phyloP scores from a whole-genome alignment of 176 grass and related monocot species.

The Poa annua region DNA sequence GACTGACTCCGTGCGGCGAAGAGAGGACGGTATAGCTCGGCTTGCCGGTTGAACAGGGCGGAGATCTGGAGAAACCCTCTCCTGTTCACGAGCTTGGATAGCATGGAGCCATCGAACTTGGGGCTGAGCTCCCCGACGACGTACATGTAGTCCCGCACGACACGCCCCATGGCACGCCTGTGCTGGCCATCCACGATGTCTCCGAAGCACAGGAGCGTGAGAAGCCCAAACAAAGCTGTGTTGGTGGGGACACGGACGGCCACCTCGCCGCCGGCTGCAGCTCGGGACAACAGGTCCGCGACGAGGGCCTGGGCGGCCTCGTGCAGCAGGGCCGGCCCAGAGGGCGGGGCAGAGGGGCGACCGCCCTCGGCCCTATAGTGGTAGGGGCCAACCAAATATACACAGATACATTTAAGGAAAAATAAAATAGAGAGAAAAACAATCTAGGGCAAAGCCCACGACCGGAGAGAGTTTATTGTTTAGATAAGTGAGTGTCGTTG shows the following conservation, averaged over 20 bases:
- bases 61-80: not conserved
- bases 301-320: too few relatives aligned
- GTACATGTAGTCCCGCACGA: not conserved
- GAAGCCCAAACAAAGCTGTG: not conserved
- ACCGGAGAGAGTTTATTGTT: too few relatives aligned
- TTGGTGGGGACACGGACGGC: not conserved
- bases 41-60: not conserved
- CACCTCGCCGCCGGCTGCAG: not conserved
- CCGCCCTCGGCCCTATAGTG: too few relatives aligned
- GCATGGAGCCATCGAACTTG: not conserved
- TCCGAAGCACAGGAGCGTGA: not conserved
- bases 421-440: too few relatives aligned
- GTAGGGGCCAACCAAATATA: too few relatives aligned
- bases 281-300: not conserved
- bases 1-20: not conserved
- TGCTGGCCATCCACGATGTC: not conserved
- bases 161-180: not conserved
- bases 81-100: not conserved
- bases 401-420: too few relatives aligned
- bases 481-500: too few relatives aligned
- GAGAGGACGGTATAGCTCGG: not conserved
- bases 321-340: too few relatives aligned
- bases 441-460: too few relatives aligned
- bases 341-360: too few relatives aligned
- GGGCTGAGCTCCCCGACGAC: not conserved